Evolutionary conservation across 108 stramenopile genomes (phyloP).

Genomic region (Epipyxis sp.): DNA sequence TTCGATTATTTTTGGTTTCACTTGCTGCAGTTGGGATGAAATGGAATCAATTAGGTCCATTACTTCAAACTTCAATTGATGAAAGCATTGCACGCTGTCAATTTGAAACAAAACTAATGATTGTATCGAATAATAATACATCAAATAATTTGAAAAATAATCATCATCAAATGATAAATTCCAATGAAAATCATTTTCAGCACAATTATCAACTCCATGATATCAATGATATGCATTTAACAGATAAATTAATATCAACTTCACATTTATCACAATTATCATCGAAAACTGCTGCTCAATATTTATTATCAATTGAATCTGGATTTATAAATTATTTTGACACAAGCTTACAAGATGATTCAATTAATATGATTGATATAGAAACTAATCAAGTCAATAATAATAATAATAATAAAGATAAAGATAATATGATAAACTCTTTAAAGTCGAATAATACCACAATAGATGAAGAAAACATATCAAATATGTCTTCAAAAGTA

Average conservation of each 20-base stretch:
- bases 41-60: not conserved
- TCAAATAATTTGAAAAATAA: not conserved
- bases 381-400: not conserved
- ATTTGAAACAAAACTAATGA: not conserved
- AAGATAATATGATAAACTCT: not conserved
- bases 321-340: too few species aligned
- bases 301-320: not conserved
- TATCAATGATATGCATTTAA: not conserved
- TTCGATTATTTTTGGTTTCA: not conserved
- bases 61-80: not conserved
- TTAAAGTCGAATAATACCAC: not conserved
- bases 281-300: not conserved
- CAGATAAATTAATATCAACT: not conserved
- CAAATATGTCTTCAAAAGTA: not conserved
- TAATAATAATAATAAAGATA: not conserved
- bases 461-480: not conserved
- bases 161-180: not conserved
- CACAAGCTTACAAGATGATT: too few species aligned
- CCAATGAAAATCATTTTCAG: too few species aligned
- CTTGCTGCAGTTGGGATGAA: not conserved
- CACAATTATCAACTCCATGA: too few species aligned
- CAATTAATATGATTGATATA: not conserved
- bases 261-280: not conserved
- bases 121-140: too few species aligned
- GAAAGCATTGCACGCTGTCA: not conserved